Conservation (phyloP, 208 protist genomes). For the Trypanosoma platydactyli region DNA sequence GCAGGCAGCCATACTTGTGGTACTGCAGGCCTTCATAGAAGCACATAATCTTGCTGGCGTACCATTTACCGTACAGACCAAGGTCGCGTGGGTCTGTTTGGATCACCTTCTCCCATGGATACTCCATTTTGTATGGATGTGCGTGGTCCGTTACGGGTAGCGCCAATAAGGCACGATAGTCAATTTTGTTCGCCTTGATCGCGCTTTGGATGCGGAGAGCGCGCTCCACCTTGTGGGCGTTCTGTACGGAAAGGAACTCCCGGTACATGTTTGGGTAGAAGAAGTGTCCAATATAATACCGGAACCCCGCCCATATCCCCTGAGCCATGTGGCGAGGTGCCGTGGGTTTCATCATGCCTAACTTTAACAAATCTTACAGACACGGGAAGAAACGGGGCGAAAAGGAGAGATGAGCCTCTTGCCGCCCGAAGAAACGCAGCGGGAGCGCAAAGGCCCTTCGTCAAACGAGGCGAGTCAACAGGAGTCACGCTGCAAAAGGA, state of each 20-base stretch:
- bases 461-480: too few relatives aligned
- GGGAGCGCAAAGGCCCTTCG: too few relatives aligned
- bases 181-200: conserved; percentile 93
- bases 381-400: background rate
- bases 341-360: conserved; percentile 77
- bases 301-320: conserved; percentile 85
- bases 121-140: conserved; percentile 93
- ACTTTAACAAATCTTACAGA: background rate
- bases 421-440: too few relatives aligned
- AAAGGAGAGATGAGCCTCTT: too few relatives aligned
- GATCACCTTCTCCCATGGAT: conserved; percentile 91
- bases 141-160: conserved; percentile 90
- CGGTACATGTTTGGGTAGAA: conserved; percentile 92
- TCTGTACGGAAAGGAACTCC: conserved; percentile 87
- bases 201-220: conserved; percentile 86
- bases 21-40: conserved; percentile 88
- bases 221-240: conserved; percentile 88
- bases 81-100: conserved; percentile 77
- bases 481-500: too few relatives aligned
- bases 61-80: conserved; percentile 87
- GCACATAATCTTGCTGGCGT: conserved; percentile 89
- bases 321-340: conserved; percentile 76
- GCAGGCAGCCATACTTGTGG: conserved; percentile 89
- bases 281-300: conserved; percentile 89
- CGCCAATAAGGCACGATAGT: conserved; percentile 86